phyloP scores from a whole-genome alignment of 768 basidiomycete species.

The Mycena sanguinolenta region DNA sequence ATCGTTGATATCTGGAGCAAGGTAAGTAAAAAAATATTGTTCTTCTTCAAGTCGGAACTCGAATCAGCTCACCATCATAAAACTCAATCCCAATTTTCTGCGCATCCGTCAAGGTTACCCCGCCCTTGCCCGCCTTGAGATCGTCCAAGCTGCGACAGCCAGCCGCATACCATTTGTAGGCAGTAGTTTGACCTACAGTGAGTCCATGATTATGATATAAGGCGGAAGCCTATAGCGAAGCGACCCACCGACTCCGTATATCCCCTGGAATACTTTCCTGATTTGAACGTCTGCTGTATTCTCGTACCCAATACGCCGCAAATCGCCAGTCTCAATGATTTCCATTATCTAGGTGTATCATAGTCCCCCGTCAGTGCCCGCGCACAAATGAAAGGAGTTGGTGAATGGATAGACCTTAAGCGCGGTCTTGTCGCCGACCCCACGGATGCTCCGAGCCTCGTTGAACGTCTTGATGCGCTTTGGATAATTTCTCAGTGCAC shows the following conservation, averaged over 20 bases:
- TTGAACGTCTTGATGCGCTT: constrained; percentile 68
- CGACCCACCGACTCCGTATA: constrained; percentile 85
- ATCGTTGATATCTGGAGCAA: constrained; percentile 35
- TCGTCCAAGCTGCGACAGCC: constrained; percentile 89
- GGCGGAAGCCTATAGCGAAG: background rate
- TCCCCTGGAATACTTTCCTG: constrained; percentile 75
- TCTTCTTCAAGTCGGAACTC: no score
- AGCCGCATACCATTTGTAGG: constrained; percentile 78
- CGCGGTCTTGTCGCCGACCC: constrained; percentile 83
- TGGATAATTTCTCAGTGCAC: constrained; percentile 66
- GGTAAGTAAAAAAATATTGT: no score
- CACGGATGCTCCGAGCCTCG: constrained; percentile 71
- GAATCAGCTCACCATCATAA: constrained; percentile 71
- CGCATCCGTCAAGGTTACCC: constrained; percentile 67
- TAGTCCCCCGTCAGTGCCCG: background rate
- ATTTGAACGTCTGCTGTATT: constrained; percentile 72
- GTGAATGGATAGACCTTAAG: constrained; percentile 61
- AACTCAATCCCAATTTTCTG: constrained; percentile 79
- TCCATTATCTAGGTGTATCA: constrained; percentile 74
- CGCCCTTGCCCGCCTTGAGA: constrained; percentile 68
- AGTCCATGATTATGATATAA: background rate
- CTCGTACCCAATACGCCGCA: constrained; percentile 77
- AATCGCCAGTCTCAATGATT: constrained; percentile 80
- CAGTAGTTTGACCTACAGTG: constrained; percentile 68
- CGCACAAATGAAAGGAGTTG: background rate